phyloP scores from a whole-genome alignment of 345 rosid genomes.

The Camelina hispida region DNA sequence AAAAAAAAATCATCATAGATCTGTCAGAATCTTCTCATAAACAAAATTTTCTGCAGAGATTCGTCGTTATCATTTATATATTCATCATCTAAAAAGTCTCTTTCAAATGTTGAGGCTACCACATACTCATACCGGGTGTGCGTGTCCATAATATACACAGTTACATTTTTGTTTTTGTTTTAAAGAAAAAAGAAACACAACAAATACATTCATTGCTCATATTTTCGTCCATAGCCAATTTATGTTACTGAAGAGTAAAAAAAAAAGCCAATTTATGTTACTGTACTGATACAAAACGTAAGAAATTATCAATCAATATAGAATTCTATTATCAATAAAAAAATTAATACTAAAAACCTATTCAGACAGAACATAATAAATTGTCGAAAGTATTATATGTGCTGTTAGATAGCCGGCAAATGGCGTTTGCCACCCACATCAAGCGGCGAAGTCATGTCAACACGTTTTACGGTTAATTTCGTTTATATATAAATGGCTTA shows the following conservation, averaged over 20 bases:
- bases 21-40: conserved; percentile 34
- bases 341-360: background rate
- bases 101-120: conserved; percentile 12
- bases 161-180: background rate
- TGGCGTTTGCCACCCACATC: conserved; percentile 41
- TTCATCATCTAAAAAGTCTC: conserved; percentile 2
- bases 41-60: conserved; percentile 17
- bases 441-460: conserved; percentile 47
- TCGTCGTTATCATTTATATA: conserved; percentile 5
- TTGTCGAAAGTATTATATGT: conserved; percentile 13
- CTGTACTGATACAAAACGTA: conserved; percentile 7
- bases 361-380: conserved; percentile 32
- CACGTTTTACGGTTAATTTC: conserved; percentile 43
- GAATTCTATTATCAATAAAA: background rate
- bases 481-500: conserved; percentile 17
- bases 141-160: conserved; percentile 16
- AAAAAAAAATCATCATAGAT: background rate
- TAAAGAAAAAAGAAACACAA: too few relatives aligned
- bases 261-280: conserved; percentile 14
- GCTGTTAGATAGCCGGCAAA: conserved; percentile 50
- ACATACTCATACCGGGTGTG: conserved; percentile 15
- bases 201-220: background rate
- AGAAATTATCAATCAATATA: conserved; percentile 2
- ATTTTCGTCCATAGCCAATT: background rate
- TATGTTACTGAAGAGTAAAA: too few relatives aligned